A percentile compares a stretch with the other conserved stretches of the same genome.
Evolutionary conservation across 495 filamentous ascomycete species (phyloP).

Genomic region (Letharia columbiana): DNA sequence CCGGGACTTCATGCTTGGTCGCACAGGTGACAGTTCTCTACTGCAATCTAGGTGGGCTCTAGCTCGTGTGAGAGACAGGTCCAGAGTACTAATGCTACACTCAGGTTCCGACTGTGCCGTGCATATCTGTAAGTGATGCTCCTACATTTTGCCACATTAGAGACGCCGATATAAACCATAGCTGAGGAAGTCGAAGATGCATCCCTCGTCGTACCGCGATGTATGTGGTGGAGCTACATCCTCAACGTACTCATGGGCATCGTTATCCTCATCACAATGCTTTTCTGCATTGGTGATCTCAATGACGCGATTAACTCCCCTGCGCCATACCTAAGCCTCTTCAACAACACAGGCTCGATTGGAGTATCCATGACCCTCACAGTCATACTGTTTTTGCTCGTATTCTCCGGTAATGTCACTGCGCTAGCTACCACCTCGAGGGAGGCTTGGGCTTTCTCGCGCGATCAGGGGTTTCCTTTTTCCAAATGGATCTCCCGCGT

Average conservation of each 20-base stretch:
- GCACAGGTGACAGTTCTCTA: conserved; percentile 20
- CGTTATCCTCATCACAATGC: conserved; percentile 34
- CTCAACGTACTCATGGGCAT: conserved; percentile 41
- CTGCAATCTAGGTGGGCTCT: conserved; percentile 13
- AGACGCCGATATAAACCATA: conserved; percentile 6
- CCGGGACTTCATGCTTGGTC: conserved; percentile 20
- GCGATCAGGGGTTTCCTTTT: conserved; percentile 43
- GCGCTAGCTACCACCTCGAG: conserved; percentile 37
- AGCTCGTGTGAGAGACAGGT: conserved; percentile 15
- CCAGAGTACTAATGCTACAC: background rate
- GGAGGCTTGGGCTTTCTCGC: conserved; percentile 40
- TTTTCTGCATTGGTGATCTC: conserved; percentile 39
- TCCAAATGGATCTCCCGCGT: conserved; percentile 29
- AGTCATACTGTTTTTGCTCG: conserved; percentile 34
- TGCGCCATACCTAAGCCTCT: conserved; percentile 43
- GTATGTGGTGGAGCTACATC: conserved; percentile 37
- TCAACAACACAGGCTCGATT: conserved; percentile 38
- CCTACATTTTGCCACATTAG: background rate
- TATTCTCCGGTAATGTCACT: conserved; percentile 33
- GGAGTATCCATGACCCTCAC: conserved; percentile 34
- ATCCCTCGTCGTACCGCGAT: conserved; percentile 33
- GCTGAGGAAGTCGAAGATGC: conserved; percentile 42
- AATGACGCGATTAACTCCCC: conserved; percentile 27
- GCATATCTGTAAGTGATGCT: conserved; percentile 23
- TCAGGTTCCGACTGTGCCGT: conserved; percentile 18